These are phyloP conservation scores for Trametes sanguinea DNA, from an alignment of 768 basidiomycete species.

Conservation along the genomic window DNA sequence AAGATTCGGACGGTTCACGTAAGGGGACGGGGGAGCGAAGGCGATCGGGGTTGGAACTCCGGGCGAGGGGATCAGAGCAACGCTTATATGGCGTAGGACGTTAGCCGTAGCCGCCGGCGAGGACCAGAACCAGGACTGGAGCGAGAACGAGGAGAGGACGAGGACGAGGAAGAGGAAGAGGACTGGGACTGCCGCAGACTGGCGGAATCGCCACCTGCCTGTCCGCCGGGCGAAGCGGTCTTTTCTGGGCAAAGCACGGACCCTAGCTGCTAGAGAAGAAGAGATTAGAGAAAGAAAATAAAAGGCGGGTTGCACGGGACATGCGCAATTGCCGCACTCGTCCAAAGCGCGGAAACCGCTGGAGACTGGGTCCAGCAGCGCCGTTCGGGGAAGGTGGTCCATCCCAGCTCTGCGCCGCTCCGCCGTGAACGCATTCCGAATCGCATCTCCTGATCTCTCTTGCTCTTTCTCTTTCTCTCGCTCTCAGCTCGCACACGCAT, in stretches of 20 bases:
- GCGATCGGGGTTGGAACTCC: constrained; percentile 29
- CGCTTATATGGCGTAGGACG: constrained; percentile 23
- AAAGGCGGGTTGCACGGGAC: too few species aligned
- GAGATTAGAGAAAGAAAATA: too few species aligned
- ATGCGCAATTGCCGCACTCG: too few species aligned
- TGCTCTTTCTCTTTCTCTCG: too few species aligned
- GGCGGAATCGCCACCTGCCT: background rate
- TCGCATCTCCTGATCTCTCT: background rate
- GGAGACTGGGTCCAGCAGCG: background rate
- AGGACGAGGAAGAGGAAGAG: too few species aligned
- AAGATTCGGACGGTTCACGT: constrained; percentile 16
- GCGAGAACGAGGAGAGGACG: too few species aligned
- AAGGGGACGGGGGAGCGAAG: constrained; percentile 27
- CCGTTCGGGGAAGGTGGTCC: constrained; percentile 7
- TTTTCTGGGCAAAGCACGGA: constrained; percentile 9
- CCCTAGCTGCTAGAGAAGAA: background rate
- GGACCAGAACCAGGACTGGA: background rate
- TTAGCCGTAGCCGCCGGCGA: constrained; percentile 20
- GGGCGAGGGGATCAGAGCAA: constrained; percentile 22
- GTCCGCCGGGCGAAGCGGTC: background rate
- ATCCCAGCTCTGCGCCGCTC: constrained; percentile 2
- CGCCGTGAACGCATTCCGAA: background rate
- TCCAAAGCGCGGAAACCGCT: background rate
- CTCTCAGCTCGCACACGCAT: too few species aligned
- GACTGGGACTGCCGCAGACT: background rate